phyloP scores from a whole-genome alignment of 257 asterid genomes.

The Nicotiana attenuata region DNA sequence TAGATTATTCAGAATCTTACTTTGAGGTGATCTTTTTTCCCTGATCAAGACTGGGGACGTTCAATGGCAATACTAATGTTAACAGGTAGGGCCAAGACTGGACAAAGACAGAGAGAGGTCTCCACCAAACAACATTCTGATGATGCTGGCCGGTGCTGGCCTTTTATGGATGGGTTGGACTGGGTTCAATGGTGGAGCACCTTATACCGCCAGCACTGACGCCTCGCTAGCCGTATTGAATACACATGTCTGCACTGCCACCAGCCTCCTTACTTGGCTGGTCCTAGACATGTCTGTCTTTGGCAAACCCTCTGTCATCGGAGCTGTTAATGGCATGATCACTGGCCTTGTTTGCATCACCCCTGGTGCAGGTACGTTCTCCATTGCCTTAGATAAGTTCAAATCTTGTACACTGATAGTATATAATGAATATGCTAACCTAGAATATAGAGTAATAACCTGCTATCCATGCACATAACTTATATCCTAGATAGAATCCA shows the following conservation, averaged over 20 bases:
- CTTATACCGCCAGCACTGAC: slow-evolving; percentile 34
- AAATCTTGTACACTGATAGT: too few relatives aligned
- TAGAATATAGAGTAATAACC: neutral
- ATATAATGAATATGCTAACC: neutral
- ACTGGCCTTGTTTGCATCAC: slow-evolving; percentile 58
- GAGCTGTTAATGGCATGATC: slow-evolving; percentile 49
- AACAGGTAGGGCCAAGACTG: slow-evolving; percentile 53
- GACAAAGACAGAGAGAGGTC: slow-evolving; percentile 33
- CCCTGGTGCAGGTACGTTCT: slow-evolving; percentile 42
- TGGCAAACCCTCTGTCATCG: slow-evolving; percentile 48
- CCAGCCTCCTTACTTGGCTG: slow-evolving; percentile 51
- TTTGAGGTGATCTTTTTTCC: neutral
- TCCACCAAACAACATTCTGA: slow-evolving; percentile 38
- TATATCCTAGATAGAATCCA: too few relatives aligned
- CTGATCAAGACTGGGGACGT: neutral
- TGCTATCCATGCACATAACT: too few relatives aligned
- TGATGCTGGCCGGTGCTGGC: slow-evolving; percentile 56
- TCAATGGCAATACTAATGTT: neutral
- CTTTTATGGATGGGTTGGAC: slow-evolving; percentile 64
- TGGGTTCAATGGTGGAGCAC: slow-evolving; percentile 66
- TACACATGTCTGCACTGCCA: slow-evolving; percentile 55
- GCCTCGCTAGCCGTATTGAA: slow-evolving; percentile 50
- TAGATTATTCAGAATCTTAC: neutral
- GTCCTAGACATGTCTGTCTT: slow-evolving; percentile 29
- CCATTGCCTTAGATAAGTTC: too few relatives aligned